Evolutionary conservation across 2,329 filamentous ascomycete species (phyloP).

Genomic region (Kalmusia sp.): DNA sequence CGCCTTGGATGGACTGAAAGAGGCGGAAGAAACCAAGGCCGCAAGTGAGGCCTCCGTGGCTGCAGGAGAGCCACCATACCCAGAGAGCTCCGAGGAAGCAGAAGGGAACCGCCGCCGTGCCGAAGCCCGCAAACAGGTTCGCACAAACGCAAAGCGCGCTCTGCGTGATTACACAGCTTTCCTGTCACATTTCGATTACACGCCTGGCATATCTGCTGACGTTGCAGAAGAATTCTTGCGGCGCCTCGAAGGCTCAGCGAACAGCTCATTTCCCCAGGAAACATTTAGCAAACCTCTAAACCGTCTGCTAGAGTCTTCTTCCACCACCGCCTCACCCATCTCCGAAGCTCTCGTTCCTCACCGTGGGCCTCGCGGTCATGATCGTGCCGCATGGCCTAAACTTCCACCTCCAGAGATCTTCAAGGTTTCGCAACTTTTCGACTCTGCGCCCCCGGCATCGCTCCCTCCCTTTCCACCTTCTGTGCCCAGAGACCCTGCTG

Average conservation of each 20-base stretch:
- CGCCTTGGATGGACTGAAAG: constrained; percentile 59
- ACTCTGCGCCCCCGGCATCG: constrained; percentile 68
- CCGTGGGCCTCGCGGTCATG: constrained; percentile 37
- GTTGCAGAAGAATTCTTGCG: constrained; percentile 62
- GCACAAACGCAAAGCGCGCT: constrained; percentile 76
- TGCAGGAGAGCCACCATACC: constrained; percentile 34
- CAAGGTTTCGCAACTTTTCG: constrained; percentile 72
- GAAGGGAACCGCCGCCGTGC: constrained; percentile 57
- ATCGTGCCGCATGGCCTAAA: constrained; percentile 51
- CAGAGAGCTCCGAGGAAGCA: constrained; percentile 54
- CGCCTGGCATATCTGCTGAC: constrained; percentile 70
- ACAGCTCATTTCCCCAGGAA: constrained; percentile 24
- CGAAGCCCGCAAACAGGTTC: constrained; percentile 73
- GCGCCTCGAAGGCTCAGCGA: constrained; percentile 30
- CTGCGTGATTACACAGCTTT: constrained; percentile 77
- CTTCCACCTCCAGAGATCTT: constrained; percentile 60
- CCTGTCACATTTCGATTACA: constrained; percentile 78
- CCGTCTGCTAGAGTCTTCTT: constrained; percentile 35
- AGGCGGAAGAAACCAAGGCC: constrained; percentile 44
- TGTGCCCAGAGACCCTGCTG: constrained; percentile 37
- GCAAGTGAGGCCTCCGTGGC: constrained; percentile 29
- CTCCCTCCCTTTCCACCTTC: constrained; percentile 70
- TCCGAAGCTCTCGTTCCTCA: constrained; percentile 55
- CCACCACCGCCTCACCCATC: constrained; percentile 26
- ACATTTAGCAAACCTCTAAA: constrained; percentile 16